These are phyloP conservation scores for Jatropha podagrica DNA, from an alignment of 441 rosid species.

Conservation along the genomic window DNA sequence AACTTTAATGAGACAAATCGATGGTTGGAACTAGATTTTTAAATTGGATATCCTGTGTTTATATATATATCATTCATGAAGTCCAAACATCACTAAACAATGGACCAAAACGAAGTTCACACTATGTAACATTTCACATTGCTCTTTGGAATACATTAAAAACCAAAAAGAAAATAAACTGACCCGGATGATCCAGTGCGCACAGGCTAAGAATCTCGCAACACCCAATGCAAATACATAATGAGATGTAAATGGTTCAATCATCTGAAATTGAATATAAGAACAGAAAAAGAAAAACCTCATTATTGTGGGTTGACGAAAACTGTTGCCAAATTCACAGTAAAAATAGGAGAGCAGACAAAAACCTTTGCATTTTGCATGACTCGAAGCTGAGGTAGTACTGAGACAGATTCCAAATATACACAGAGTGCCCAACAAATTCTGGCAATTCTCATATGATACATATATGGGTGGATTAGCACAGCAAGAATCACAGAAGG, in stretches of 20 bases:
- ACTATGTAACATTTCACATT: no score
- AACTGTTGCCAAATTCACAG: background rate
- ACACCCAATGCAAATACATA: slow-evolving; percentile 82
- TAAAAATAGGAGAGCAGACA: background rate
- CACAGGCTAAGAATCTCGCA: slow-evolving; percentile 70
- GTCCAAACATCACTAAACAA: no score
- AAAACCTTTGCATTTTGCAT: slow-evolving; percentile 84
- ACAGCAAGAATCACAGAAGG: slow-evolving; percentile 56
- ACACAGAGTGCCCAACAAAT: slow-evolving; percentile 66
- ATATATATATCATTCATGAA: no score
- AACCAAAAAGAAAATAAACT: background rate
- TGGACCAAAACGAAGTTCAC: no score
- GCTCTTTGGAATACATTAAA: background rate
- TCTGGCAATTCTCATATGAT: slow-evolving; percentile 15
- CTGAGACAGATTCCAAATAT: slow-evolving; percentile 68
- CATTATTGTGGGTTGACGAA: background rate
- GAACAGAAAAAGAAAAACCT: background rate
- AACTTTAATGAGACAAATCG: no score
- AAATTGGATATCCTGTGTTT: no score
- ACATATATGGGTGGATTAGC: slow-evolving; percentile 43
- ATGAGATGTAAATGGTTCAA: slow-evolving; percentile 81
- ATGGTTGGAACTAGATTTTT: no score
- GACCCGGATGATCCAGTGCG: slow-evolving; percentile 79
- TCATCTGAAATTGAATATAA: slow-evolving; percentile 45
- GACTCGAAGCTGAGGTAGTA: slow-evolving; percentile 80